Evolutionary conservation across 768 basidiomycete genomes (phyloP), one percentile per base, ranked within the genome.

Genomic region (Rhizopogon sp.): DNA sequence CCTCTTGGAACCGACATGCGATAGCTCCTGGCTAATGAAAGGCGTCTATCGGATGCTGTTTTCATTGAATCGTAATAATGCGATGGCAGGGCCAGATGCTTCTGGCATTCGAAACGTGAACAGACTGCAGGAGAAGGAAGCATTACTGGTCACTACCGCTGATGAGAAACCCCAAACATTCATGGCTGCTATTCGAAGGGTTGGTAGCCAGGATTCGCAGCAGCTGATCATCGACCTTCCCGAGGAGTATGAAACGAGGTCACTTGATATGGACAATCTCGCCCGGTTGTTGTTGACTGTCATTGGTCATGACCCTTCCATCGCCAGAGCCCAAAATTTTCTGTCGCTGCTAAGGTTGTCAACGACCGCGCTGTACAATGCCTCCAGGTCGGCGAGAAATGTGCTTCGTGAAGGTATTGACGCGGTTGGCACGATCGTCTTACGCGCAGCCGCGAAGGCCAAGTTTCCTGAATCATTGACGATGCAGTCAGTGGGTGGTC

Each of bases 111-210:
- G 81, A 43, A 76, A 83, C 43, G 69, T 79, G 9, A 90, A 85
- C 60, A 81, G 77, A 60, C 54, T 68, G 0, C 81, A 90, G 61
- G 89, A 92, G 67, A 76, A 79, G 46, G 88, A 90, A 61, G 84
- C 87, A 3, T 70, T 88, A 20, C 76, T 90, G 59, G 74, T 87
- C 45, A 78, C 74, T 28, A 83, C 84, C 3, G 87, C 84, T 6
- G 88, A 90, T 61, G 84, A 88, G 57, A 84, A 79, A 51, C 87
- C 88, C 1, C 87, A 89, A 59, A 78, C 84, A 0, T 84, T 89
- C 58, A 68, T 89, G 28, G 75, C 81, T 13, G 74, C 79, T 6
- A 66, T 88, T 17, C 76, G 77, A 52, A 74, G 75, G 42, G 58
- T 56, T 22, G 72, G 66, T 20, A 73, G 74, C 31, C 72, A 78